Base-by-base conservation (phyloP, 345 rosid species). In the Citrus inodora region DNA sequence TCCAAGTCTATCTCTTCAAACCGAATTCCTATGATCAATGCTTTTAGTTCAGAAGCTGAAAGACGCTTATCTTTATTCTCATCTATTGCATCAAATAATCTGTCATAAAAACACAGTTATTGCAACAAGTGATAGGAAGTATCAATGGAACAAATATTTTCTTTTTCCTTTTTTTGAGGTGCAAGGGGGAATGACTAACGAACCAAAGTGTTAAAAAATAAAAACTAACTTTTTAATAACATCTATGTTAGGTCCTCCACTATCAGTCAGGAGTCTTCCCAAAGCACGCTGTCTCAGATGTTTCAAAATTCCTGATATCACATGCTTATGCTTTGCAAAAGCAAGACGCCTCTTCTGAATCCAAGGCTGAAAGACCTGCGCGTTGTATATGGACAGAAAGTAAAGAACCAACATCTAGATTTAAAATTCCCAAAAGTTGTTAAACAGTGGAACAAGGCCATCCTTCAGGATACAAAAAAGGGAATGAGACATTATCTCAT, bases 311-410 rank as follows among this genome's bases (percentile, higher is more conserved):
- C 90, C 91, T 66, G 98, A 91, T 17, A 96, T 85, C 48, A 90
- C 90, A 76, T 81, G 94, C 87, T 89, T 92, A 83, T 88, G 95
- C 88, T 88, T 89, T 21, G 83, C 92, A 66, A 83, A 96, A 83
- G 92, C 95, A 76, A 96, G 79, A 65, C 91, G 87, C 62, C 97
- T 89, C 81, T 83, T 84, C 82, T 92, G 99, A 65, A 96, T 89
- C 97, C 92, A 89, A 14, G 99, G 99, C 86, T 96, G 99, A 80
- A 87, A 86, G 64, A 89, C 83, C 92, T 89, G 83, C 42, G 68
- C 11, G 21, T 42, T 24, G 22, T 35, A 56, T 9, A 60, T 77
- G 30, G 80, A 75, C 82, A 73, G 38, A 83, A 22, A 28, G 63
- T 78, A 74, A 74, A 17, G 77, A 62, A 80, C 62, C 65, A 40